phyloP scores from a whole-genome alignment of 2,329 filamentous ascomycete genomes.

The Pseudogymnoascus pannorum region DNA sequence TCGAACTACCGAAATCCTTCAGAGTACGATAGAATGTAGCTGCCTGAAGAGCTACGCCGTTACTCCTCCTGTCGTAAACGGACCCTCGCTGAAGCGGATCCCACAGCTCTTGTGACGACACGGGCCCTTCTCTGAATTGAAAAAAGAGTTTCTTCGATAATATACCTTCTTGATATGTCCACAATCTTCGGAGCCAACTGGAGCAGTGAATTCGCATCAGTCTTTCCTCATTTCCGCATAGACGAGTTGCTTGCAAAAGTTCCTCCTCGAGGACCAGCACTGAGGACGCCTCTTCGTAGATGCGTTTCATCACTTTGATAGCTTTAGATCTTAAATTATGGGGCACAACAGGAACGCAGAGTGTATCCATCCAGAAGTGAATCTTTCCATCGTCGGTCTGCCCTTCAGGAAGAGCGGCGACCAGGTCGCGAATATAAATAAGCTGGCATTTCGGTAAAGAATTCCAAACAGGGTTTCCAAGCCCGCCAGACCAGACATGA shows the following conservation, averaged over 20 bases:
- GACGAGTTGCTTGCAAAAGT: neutral
- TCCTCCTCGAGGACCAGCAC: conserved; percentile 10
- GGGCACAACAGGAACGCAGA: conserved; percentile 2
- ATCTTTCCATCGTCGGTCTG: neutral
- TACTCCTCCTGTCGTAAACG: too few relatives aligned
- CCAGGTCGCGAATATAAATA: neutral
- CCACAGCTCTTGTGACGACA: too few relatives aligned
- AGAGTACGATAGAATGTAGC: too few relatives aligned
- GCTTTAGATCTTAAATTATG: neutral
- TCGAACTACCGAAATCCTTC: neutral
- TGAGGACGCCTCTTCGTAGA: conserved; percentile 1
- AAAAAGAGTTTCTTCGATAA: conserved; percentile 8
- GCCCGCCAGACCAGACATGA: conserved; percentile 17
- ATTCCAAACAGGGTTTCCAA: conserved; percentile 14
- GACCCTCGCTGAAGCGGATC: too few relatives aligned
- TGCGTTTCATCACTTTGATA: conserved; percentile 10
- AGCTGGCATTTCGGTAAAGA: conserved; percentile 15
- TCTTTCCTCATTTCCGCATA: neutral
- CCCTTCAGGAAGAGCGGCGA: neutral
- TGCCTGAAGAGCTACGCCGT: too few relatives aligned
- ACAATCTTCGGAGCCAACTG: conserved; percentile 13
- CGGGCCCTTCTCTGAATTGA: conserved; percentile 1
- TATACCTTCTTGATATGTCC: conserved; percentile 13
- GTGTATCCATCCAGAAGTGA: conserved; percentile 12
- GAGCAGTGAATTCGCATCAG: conserved; percentile 12